These are phyloP conservation scores for Monosporascus cannonballus DNA, from an alignment of 2,329 filamentous ascomycete species.

Conservation along the genomic window DNA sequence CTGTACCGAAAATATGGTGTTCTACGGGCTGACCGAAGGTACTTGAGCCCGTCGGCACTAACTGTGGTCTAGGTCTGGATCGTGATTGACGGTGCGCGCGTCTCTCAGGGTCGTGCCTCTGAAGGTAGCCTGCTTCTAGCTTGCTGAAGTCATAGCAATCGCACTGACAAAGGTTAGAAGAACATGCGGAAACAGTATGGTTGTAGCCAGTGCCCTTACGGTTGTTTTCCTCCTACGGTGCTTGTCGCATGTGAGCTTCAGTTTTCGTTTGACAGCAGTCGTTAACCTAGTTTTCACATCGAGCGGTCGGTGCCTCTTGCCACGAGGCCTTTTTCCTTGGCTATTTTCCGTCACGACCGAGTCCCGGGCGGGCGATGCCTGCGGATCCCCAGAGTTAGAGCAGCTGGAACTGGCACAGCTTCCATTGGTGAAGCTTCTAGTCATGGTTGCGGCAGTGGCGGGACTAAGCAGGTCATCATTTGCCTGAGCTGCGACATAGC, in stretches of 20 bases:
- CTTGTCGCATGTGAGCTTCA: conserved; percentile 19
- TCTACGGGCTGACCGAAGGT: too few species aligned
- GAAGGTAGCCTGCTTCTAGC: conserved; percentile 20
- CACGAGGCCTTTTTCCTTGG: conserved; percentile 16
- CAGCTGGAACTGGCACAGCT: conserved; percentile 14
- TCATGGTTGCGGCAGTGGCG: conserved; percentile 11
- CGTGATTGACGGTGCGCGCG: not conserved
- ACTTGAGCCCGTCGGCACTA: not conserved
- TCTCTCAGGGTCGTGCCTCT: not conserved
- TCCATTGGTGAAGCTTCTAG: conserved; percentile 15
- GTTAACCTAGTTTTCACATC: conserved; percentile 16
- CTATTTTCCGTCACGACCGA: conserved; percentile 2
- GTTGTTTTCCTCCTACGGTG: conserved; percentile 20
- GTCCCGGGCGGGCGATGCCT: conserved; percentile 8
- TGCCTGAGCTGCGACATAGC: conserved; percentile 15
- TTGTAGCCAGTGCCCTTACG: conserved; percentile 12
- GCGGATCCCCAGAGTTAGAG: conserved; percentile 14
- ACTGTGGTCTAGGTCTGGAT: not conserved
- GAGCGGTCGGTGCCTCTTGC: conserved; percentile 22
- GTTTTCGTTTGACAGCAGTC: conserved; percentile 24
- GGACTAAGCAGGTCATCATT: conserved; percentile 11
- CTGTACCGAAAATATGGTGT: too few species aligned
- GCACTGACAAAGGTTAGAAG: conserved; percentile 19
- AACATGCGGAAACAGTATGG: not conserved
- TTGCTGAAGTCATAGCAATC: conserved; percentile 23